Percentiles rank a stretch among this genome's conserved stretches.
Evolutionary conservation across 2,329 filamentous ascomycete genomes (phyloP).

Genomic region (Phialocephala sp.): DNA sequence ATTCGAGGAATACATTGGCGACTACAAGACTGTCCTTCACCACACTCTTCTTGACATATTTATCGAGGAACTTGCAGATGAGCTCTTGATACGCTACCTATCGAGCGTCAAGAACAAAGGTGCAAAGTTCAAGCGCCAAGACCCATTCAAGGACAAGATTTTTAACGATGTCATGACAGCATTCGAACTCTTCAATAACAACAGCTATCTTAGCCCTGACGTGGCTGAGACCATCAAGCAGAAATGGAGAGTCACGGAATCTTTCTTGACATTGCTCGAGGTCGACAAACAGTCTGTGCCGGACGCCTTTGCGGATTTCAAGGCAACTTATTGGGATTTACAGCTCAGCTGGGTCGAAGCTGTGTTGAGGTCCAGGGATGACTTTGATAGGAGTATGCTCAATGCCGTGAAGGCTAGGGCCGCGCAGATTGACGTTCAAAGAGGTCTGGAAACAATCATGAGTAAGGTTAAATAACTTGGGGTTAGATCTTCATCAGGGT

Average conservation of each 20-base stretch:
- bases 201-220: constrained; percentile 65
- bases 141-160: constrained; percentile 91
- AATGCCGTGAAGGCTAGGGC: constrained; percentile 86
- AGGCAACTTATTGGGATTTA: constrained; percentile 88
- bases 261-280: constrained; percentile 79
- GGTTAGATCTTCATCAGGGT: neutral
- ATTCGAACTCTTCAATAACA: constrained; percentile 83
- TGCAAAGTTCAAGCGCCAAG: constrained; percentile 83
- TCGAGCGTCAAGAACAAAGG: constrained; percentile 85
- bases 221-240: constrained; percentile 79
- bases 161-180: constrained; percentile 90
- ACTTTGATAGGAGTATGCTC: constrained; percentile 91
- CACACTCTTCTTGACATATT: constrained; percentile 89
- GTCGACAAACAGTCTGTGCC: constrained; percentile 76
- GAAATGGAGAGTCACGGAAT: constrained; percentile 90
- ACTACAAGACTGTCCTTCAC: constrained; percentile 85
- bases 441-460: constrained; percentile 93
- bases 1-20: constrained; percentile 90
- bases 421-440: constrained; percentile 81
- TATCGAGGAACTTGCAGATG: constrained; percentile 90
- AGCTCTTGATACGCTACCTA: constrained; percentile 86
- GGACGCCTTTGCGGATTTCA: constrained; percentile 82
- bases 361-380: constrained; percentile 83
- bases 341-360: constrained; percentile 96
- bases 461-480: constrained; percentile 75